Conservation (phyloP, 2,329 filamentous ascomycete genomes). For the Cercospora nicotianae region DNA sequence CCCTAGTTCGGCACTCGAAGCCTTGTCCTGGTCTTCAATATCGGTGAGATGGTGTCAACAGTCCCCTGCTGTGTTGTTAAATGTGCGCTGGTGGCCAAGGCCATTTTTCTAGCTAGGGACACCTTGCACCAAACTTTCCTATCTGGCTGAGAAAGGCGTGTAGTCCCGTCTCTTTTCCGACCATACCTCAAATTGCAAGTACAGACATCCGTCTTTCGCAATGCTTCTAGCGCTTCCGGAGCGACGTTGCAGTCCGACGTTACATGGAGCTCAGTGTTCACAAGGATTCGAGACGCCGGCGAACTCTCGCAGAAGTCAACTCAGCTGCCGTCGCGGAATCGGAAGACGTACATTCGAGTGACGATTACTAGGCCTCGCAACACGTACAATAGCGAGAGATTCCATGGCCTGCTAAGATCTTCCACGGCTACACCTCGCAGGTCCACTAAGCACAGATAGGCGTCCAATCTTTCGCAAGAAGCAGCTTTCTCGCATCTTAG, state of each 20-base stretch:
- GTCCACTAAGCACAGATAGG: neutral
- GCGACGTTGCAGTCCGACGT: neutral
- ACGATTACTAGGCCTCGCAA: no score
- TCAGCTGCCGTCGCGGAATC: neutral
- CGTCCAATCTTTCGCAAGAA: neutral
- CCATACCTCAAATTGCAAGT: neutral
- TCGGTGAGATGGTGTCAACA: no score
- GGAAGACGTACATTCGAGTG: neutral
- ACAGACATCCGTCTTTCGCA: neutral
- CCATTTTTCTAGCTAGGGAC: neutral
- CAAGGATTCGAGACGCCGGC: neutral
- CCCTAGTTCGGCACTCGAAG: neutral
- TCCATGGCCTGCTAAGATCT: neutral
- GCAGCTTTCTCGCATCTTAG: neutral
- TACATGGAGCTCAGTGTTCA: neutral
- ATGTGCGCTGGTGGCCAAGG: no score
- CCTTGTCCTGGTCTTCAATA: neutral
- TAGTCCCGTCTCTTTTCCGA: neutral
- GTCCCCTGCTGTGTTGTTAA: no score
- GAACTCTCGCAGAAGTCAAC: neutral
- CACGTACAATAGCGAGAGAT: no score
- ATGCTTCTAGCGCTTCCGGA: no score
- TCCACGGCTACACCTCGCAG: neutral
- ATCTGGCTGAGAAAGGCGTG: neutral
- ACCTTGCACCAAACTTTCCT: neutral